phyloP scores from a whole-genome alignment of 2,329 filamentous ascomycete genomes.

The Aureobasidium sp. region DNA sequence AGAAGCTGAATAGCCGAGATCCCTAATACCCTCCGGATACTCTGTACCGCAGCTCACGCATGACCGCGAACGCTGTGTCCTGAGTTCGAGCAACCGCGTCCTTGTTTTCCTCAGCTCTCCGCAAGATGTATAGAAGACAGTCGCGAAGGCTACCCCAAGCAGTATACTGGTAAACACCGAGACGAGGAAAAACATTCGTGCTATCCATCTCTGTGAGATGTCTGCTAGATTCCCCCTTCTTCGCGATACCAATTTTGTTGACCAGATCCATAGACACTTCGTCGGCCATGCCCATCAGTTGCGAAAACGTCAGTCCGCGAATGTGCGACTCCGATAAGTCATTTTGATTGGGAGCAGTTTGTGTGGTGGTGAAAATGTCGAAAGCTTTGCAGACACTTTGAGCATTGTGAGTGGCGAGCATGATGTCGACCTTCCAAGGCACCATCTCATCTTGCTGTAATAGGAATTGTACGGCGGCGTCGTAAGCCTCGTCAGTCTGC shows the following conservation, averaged over 20 bases:
- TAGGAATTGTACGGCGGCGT: not conserved
- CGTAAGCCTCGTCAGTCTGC: not conserved
- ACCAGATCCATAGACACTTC: not conserved
- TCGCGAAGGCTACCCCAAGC: not conserved
- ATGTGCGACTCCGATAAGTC: slow-evolving; percentile 32
- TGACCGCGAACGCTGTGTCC: not conserved
- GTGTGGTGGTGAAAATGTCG: not conserved
- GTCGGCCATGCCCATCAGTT: slow-evolving; percentile 1
- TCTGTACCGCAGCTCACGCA: not conserved
- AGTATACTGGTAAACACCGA: not conserved
- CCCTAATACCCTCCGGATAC: not conserved
- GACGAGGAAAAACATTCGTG: not conserved
- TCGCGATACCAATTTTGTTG: not conserved
- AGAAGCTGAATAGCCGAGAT: no score
- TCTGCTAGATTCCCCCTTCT: not conserved
- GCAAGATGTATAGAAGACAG: not conserved
- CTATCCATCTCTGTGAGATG: not conserved
- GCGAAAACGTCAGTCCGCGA: not conserved
- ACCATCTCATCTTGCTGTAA: not conserved
- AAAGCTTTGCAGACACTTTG: not conserved
- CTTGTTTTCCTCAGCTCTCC: slow-evolving; percentile 2
- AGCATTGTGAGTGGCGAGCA: not conserved
- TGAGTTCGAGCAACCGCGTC: not conserved
- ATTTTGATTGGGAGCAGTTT: slow-evolving; percentile 19
- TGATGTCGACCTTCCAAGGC: not conserved